phyloP scores from a whole-genome alignment of 139 green algal genomes.

The Chlamydomonas sphaeroides region DNA sequence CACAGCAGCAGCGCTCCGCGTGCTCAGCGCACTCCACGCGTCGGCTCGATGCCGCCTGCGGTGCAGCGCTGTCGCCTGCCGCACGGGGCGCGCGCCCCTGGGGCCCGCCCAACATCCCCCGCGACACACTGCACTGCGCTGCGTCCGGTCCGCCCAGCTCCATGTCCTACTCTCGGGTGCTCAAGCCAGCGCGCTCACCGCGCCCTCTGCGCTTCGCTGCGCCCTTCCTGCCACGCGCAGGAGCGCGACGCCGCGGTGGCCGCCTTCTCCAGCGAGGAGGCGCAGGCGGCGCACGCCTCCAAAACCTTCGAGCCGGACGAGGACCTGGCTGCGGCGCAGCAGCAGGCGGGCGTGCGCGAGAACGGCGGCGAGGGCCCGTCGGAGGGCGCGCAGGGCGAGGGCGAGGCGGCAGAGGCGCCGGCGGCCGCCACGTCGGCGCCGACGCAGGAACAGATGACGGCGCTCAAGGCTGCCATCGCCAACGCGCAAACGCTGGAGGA shows the following conservation, averaged over 20 bases:
- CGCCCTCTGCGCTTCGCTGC: no score
- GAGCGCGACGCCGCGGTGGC: conserved; percentile 81
- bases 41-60: no score
- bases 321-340: conserved; percentile 63
- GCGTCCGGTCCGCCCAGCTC: no score
- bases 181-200: no score
- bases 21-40: no score
- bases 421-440: conserved; percentile 53
- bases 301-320: conserved; percentile 84
- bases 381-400: background rate
- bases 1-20: no score
- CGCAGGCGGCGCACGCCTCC: conserved; percentile 48
- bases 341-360: conserved; percentile 33
- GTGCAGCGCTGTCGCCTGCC: no score
- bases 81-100: no score
- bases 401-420: background rate
- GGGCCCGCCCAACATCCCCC: no score
- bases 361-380: conserved; percentile 4
- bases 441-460: conserved; percentile 81
- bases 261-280: conserved; percentile 63
- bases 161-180: no score
- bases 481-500: conserved; percentile 93
- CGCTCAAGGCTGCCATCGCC: conserved; percentile 92
- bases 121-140: no score
- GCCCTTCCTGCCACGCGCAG: no score